Evolutionary conservation across 768 basidiomycete species (phyloP), one percentile per base, ranked within the genome.

Genomic region (Floccularia luteovirens): DNA sequence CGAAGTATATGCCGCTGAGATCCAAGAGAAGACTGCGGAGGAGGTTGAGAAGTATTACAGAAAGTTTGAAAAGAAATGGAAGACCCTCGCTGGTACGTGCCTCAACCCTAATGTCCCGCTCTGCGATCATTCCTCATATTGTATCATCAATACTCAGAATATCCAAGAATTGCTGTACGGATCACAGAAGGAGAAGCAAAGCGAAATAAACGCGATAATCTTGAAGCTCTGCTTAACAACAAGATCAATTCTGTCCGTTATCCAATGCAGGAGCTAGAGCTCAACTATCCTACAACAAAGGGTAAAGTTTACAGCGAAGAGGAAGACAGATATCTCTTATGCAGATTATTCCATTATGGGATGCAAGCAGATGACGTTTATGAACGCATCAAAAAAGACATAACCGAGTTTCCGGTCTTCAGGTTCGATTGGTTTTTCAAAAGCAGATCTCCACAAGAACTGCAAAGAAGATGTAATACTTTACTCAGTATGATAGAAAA

Each of bases 341-440:
- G 89, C 53, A 78, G 92, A 19, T 62, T 98, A 46, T 78, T 80
- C 56, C 79, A 94, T 61, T 93, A 97, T 48, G 91, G 92, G 17
- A 81, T 97, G 72, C 80, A 82, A 41, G 64, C 73, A 12, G 89
- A 89, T 36, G 91, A 96, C 51, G 85, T 90, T 19, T 96, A 92
- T 53, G 94, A 99, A 54, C 66, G 82, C 39, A 96, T 98, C 63
- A 96, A 94, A 75, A 79, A 83, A 59, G 94, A 98, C 60, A 91
- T 98, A 47, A 83, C 80, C 12, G 93, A 98, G 62, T 97, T 92
- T 62, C 93, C 94, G 1, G 86, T 93, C 11, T 99, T 97, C 67
- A 72, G 93, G 16, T 98, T 98, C 52, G 92, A 97, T 54, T 97
- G 92, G 94, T 97, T 96, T 67, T 85, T 92, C 72, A 93, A 94